phyloP scores from a whole-genome alignment of 768 basidiomycete genomes.

The Galerina sulciceps region DNA sequence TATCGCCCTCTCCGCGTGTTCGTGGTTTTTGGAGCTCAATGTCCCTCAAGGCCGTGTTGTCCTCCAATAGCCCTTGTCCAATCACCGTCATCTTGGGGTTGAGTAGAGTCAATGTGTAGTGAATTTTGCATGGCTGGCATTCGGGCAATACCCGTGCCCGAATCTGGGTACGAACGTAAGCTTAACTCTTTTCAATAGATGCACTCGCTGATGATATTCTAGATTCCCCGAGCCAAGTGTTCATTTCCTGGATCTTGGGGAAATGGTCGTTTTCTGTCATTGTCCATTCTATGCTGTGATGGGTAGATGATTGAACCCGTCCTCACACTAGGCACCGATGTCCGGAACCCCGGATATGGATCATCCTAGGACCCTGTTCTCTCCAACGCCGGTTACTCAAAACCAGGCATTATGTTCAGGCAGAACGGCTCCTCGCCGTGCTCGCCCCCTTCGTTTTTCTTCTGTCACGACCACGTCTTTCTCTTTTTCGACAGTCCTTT shows the following conservation, averaged over 20 bases:
- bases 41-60: background rate
- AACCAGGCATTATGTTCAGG: background rate
- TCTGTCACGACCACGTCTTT: background rate
- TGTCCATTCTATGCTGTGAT: constrained; percentile 9
- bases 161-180: too few species aligned
- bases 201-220: too few species aligned
- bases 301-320: constrained; percentile 8
- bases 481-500: background rate
- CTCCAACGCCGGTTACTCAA: constrained; percentile 8
- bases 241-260: background rate
- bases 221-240: background rate
- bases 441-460: background rate
- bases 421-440: background rate
- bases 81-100: too few species aligned
- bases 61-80: too few species aligned
- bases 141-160: too few species aligned
- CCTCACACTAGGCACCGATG: constrained; percentile 1
- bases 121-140: too few species aligned
- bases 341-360: constrained; percentile 7
- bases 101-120: too few species aligned
- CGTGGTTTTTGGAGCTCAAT: background rate
- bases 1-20: background rate
- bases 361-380: background rate
- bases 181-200: too few species aligned
- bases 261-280: background rate